Conservation (phyloP, 768 basidiomycete species). For the Scleroderma bovista region DNA sequence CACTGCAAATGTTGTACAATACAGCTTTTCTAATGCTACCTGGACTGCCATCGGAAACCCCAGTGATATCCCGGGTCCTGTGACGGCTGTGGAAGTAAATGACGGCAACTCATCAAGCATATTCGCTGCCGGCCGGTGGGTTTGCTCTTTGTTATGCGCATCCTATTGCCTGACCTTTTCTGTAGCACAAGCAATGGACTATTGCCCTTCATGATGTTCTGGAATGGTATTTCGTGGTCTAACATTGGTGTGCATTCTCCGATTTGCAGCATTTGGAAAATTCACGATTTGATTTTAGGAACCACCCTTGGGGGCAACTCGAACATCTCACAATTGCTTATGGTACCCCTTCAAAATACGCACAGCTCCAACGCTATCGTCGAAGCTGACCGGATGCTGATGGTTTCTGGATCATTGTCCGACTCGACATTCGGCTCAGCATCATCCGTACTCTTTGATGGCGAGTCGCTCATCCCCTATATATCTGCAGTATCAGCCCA, state of each 20-base stretch:
- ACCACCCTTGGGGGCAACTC: slow-evolving; percentile 51
- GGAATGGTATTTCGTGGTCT: slow-evolving; percentile 79
- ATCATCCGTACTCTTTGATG: slow-evolving; percentile 86
- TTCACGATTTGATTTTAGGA: slow-evolving; percentile 33
- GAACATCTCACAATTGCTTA: slow-evolving; percentile 73
- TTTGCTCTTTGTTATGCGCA: slow-evolving; percentile 3
- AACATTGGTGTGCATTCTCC: slow-evolving; percentile 42
- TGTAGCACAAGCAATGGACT: slow-evolving; percentile 51
- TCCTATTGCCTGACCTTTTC: background rate
- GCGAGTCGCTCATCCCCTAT: slow-evolving; percentile 76
- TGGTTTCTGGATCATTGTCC: slow-evolving; percentile 76
- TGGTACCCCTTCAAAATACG: slow-evolving; percentile 85
- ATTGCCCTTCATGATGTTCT: slow-evolving; percentile 71
- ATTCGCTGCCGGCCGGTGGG: slow-evolving; percentile 85
- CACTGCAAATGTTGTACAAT: slow-evolving; percentile 68
- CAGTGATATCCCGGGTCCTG: slow-evolving; percentile 74
- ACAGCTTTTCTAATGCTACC: slow-evolving; percentile 60
- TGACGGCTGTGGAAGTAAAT: slow-evolving; percentile 85
- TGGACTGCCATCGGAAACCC: slow-evolving; percentile 69
- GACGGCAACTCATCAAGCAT: slow-evolving; percentile 74
- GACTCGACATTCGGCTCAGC: slow-evolving; percentile 71
- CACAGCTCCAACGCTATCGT: slow-evolving; percentile 67
- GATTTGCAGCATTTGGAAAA: background rate
- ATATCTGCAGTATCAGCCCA: slow-evolving; percentile 59
- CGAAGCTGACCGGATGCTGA: slow-evolving; percentile 80